Evolutionary conservation across 2,329 filamentous ascomycete species (phyloP).

Genomic region (Calonectria crousiana): DNA sequence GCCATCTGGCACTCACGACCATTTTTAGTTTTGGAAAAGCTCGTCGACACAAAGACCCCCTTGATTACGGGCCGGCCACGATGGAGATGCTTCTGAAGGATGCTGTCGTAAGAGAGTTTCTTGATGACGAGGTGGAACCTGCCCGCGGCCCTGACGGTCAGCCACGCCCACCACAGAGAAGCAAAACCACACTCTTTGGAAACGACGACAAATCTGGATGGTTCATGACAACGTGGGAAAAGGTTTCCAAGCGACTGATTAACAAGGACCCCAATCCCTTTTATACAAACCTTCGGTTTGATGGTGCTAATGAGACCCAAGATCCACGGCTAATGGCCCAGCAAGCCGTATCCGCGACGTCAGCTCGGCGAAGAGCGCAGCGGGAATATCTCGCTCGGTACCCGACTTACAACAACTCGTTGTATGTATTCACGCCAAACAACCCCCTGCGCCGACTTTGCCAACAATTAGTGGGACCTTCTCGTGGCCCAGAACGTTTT

Average conservation of each 20-base stretch:
- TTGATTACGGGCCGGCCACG: conserved; percentile 91
- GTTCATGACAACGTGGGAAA: conserved; percentile 72
- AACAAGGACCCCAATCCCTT: conserved; percentile 92
- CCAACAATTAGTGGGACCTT: conserved; percentile 91
- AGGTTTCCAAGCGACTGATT: conserved; percentile 66
- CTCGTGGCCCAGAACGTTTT: conserved; percentile 86
- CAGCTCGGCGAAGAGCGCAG: conserved; percentile 87
- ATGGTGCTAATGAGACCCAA: conserved; percentile 80
- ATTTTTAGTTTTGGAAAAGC: conserved; percentile 75
- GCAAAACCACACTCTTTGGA: conserved; percentile 50
- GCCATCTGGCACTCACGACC: conserved; percentile 81
- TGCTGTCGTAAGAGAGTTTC: conserved; percentile 92
- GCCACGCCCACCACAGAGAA: conserved; percentile 46
- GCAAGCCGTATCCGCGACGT: conserved; percentile 86
- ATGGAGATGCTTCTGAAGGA: conserved; percentile 98
- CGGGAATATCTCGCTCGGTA: conserved; percentile 89
- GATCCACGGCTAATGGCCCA: conserved; percentile 91
- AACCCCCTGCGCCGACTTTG: conserved; percentile 86
- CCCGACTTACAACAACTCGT: conserved; percentile 90
- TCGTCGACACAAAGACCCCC: conserved; percentile 77
- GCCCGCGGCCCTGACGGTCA: conserved; percentile 48
- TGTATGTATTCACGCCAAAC: conserved; percentile 85
- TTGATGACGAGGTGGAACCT: conserved; percentile 70
- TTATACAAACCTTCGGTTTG: conserved; percentile 80
- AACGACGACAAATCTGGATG: conserved; percentile 67